Evolutionary conservation across 2,329 filamentous ascomycete genomes (phyloP).

Genomic region (Colletotrichum sp.): DNA sequence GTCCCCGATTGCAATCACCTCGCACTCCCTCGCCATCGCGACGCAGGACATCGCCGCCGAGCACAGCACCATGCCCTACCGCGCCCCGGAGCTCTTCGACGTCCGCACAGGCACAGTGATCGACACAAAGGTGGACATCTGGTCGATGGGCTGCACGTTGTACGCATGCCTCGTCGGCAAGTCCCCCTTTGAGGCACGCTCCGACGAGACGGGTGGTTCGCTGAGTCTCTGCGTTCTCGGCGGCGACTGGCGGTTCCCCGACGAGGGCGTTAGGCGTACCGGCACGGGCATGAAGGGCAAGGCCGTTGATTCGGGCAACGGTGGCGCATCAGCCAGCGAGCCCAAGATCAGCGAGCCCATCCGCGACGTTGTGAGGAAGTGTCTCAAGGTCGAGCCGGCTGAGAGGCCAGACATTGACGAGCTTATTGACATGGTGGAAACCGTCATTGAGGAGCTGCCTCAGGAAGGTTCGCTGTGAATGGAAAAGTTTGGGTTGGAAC

Average conservation of each 20-base stretch:
- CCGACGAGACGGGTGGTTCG: slow-evolving; percentile 93
- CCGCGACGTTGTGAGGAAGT: slow-evolving; percentile 85
- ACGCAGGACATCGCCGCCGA: slow-evolving; percentile 95
- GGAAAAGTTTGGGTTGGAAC: background rate
- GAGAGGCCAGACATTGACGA: slow-evolving; percentile 89
- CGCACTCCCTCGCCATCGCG: slow-evolving; percentile 85
- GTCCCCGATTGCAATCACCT: slow-evolving; percentile 88
- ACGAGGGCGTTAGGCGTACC: slow-evolving; percentile 68
- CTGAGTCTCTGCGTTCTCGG: slow-evolving; percentile 91
- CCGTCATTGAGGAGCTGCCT: slow-evolving; percentile 70
- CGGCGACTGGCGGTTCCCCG: slow-evolving; percentile 96
- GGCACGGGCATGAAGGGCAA: slow-evolving; percentile 37
- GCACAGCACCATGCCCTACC: slow-evolving; percentile 98
- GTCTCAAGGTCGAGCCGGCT: slow-evolving; percentile 83
- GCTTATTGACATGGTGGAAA: slow-evolving; percentile 79
- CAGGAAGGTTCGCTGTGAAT: slow-evolving; percentile 49
- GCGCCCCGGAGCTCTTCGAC: slow-evolving; percentile 96
- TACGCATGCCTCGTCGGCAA: slow-evolving; percentile 97
- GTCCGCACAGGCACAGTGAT: slow-evolving; percentile 92
- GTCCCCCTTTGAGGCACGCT: slow-evolving; percentile 93
- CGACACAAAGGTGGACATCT: slow-evolving; percentile 97
- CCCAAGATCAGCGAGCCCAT: slow-evolving; percentile 78
- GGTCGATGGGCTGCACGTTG: slow-evolving; percentile 96
- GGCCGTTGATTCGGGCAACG: slow-evolving; percentile 26
- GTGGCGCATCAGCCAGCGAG: slow-evolving; percentile 37